Percentiles rank a stretch among this genome's conserved stretches.
Evolutionary conservation across 768 basidiomycete genomes (phyloP).

Genomic region (Harrya chromipes): DNA sequence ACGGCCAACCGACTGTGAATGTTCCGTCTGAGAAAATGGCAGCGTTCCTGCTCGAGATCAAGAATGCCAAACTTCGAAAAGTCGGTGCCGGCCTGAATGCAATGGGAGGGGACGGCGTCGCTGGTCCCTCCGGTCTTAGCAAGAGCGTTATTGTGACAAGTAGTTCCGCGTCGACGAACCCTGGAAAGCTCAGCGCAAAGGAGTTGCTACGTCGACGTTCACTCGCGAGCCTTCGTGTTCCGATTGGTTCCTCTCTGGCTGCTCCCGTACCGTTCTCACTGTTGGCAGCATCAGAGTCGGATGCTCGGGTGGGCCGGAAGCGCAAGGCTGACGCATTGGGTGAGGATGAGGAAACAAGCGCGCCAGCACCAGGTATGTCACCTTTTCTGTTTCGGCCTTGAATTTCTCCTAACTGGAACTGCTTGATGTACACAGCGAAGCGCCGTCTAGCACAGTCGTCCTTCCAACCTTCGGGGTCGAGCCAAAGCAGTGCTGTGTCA

Average conservation of each 20-base stretch:
- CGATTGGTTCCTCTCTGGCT: conserved; percentile 22
- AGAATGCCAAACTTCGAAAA: conserved; percentile 65
- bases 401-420: conserved; percentile 1
- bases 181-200: conserved; percentile 12
- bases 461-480: conserved; percentile 24
- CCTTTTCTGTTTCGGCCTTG: background rate
- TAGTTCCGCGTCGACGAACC: background rate
- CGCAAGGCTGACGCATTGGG: conserved; percentile 28
- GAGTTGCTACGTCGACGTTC: conserved; percentile 27
- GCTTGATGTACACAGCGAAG: conserved; percentile 27
- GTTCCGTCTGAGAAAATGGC: conserved; percentile 81
- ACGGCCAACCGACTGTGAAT: conserved; percentile 67
- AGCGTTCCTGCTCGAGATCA: conserved; percentile 77
- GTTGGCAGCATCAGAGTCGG: conserved; percentile 4
- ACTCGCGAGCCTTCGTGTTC: conserved; percentile 25
- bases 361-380: conserved; percentile 35
- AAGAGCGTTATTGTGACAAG: conserved; percentile 25
- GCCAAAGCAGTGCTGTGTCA: conserved; percentile 2
- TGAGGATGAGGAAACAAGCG: conserved; percentile 25
- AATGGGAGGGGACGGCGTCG: conserved; percentile 19
- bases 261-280: conserved; percentile 14
- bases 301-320: conserved; percentile 26
- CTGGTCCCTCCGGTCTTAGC: conserved; percentile 29
- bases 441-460: conserved; percentile 34
- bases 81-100: conserved; percentile 34